Evolutionary conservation across 768 basidiomycete genomes (phyloP), one percentile per base, ranked within the genome.

Genomic region (Termitomyces titanicus): DNA sequence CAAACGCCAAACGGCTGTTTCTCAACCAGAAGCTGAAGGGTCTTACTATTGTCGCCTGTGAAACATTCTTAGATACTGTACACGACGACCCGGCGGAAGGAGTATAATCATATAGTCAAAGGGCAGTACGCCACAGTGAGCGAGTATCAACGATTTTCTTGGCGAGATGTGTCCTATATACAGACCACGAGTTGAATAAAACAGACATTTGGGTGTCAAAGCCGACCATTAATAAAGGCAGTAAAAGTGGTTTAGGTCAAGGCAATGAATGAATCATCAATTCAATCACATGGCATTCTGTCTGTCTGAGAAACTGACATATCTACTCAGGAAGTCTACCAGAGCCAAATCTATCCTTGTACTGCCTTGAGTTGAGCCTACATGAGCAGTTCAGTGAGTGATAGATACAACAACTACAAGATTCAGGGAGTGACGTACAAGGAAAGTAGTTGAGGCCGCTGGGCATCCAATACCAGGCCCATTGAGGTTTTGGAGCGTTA

Each of bases 401-500:
- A n/a, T n/a, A n/a, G n/a, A 58, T 33, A 13, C 35, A 33, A 7
- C 37, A 46, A 34, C 20, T n/a, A 7, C 11, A 40, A 22, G 46
- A 39, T 6, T 25, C 12, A 40, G 35, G 22, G 18, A 24, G n/a
- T 7, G 10, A 25, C 59, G 20, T 52, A 61, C 66, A 38, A 54
- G 58, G 3, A 68, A 57, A 11, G 67, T 66, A 7, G 64, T 66
- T 15, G 67, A 68, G 17, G 63, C 56, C 24, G 65, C 81, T 6
- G 86, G 88, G 68, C 88, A 90, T 31, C 89, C 89, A 24, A 75
- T 67, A 25, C 89, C 89, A 2, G 84, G 76, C 0, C 88, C 88
- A 47, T 76, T 74, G 46, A 91, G 65, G 65, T 91, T 91, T 69
- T 91, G 88, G 13, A 90, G 71, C 7, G 88, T 85, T 46, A 86